Percentiles rank a stretch among this genome's conserved stretches.
phyloP scores from a whole-genome alignment of 2,329 filamentous ascomycete genomes.

The Chrysosporium keratinophilum region DNA sequence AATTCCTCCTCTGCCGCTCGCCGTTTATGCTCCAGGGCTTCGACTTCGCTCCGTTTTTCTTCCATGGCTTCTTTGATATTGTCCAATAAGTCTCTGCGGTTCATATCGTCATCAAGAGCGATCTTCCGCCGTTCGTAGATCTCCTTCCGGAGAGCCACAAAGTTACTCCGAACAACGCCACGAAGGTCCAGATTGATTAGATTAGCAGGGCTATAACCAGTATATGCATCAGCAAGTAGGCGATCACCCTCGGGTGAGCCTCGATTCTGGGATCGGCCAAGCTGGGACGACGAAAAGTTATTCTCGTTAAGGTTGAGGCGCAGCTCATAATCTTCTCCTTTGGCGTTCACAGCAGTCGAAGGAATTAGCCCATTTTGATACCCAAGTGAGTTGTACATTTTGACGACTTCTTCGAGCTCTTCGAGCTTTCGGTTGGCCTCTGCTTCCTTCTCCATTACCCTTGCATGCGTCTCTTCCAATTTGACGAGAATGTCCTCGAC shows the following conservation, averaged over 20 bases:
- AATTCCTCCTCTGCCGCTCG: conserved; percentile 86
- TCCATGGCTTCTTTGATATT: conserved; percentile 95
- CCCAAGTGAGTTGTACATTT: conserved; percentile 84
- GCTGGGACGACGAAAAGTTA: conserved; percentile 59
- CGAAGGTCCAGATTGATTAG: conserved; percentile 82
- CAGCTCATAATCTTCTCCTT: conserved; percentile 75
- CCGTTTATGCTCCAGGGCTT: conserved; percentile 78
- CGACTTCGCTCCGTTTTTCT: conserved; percentile 86
- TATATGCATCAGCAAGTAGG: conserved; percentile 67
- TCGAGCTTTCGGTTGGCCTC: conserved; percentile 79
- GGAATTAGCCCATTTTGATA: conserved; percentile 92
- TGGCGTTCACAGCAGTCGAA: conserved; percentile 69
- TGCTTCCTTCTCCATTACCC: conserved; percentile 73
- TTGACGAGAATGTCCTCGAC: conserved; percentile 66
- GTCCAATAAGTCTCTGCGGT: conserved; percentile 85
- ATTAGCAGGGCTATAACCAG: conserved; percentile 81
- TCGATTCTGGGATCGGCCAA: conserved; percentile 41
- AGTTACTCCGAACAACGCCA: conserved; percentile 66
- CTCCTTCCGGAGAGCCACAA: conserved; percentile 71
- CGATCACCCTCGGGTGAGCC: conserved; percentile 55
- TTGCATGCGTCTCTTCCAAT: conserved; percentile 75
- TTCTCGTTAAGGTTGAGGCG: conserved; percentile 69
- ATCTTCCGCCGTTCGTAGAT: conserved; percentile 78
- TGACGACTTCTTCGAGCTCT: conserved; percentile 80
- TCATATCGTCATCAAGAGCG: conserved; percentile 82